These are phyloP conservation scores for Vanderwaltozyma tropicalis DNA, from an alignment of 805 yeast species.

Conservation along the genomic window DNA sequence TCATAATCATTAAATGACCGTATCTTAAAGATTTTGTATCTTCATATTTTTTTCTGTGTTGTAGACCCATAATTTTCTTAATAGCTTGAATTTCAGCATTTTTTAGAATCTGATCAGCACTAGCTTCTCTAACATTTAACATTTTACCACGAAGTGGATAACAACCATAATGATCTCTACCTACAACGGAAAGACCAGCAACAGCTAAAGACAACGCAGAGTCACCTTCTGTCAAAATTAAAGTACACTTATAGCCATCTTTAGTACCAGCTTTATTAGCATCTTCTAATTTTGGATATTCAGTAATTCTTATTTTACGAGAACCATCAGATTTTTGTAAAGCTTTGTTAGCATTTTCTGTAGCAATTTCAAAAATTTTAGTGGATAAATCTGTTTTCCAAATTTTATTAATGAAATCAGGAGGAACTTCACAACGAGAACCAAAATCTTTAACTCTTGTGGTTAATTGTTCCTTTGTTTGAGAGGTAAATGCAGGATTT, in stretches of 20 bases:
- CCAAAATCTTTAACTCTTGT: slow-evolving; percentile 86
- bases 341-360: slow-evolving; percentile 78
- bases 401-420: slow-evolving; percentile 60
- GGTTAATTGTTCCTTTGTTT: slow-evolving; percentile 91
- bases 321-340: slow-evolving; percentile 83
- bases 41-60: slow-evolving; percentile 78
- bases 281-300: slow-evolving; percentile 82
- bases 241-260: slow-evolving; percentile 85
- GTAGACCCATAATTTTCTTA: slow-evolving; percentile 90
- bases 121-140: slow-evolving; percentile 91
- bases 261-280: slow-evolving; percentile 94
- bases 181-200: slow-evolving; percentile 88
- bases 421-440: slow-evolving; percentile 67
- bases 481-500: slow-evolving; percentile 95
- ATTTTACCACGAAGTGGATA: slow-evolving; percentile 93
- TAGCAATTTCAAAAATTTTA: slow-evolving; percentile 72
- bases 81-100: slow-evolving; percentile 92
- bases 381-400: slow-evolving; percentile 62
- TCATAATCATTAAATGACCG: slow-evolving; percentile 97
- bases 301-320: slow-evolving; percentile 74
- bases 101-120: slow-evolving; percentile 87
- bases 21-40: slow-evolving; percentile 70
- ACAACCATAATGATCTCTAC: slow-evolving; percentile 90
- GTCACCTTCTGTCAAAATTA: slow-evolving; percentile 93
- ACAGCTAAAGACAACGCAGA: slow-evolving; percentile 90